Percentiles rank a stretch among this genome's conserved stretches.
These are phyloP conservation scores for Podochytrium sp. DNA, from an alignment of 192 early-diverging fungal species.

Conservation along the genomic window DNA sequence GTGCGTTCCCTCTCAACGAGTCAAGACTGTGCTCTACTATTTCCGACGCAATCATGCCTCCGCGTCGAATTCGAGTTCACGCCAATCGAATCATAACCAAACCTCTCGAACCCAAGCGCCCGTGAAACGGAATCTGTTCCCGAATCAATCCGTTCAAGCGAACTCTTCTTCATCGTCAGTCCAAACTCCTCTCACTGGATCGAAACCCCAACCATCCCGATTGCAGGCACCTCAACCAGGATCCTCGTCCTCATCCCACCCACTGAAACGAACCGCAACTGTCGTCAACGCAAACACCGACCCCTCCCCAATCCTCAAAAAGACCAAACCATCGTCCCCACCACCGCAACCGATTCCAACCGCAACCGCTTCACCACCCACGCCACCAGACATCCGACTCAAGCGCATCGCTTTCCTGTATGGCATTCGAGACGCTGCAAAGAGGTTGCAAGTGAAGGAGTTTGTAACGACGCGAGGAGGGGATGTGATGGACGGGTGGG, in stretches of 20 bases:
- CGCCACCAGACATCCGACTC: background rate
- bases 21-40: constrained; percentile 25
- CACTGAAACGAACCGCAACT: background rate
- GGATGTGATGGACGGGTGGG: constrained; percentile 6
- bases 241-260: too few species aligned
- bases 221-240: too few species aligned
- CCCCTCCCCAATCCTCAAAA: background rate
- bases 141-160: background rate
- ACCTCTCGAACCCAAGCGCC: too few species aligned
- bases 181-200: background rate
- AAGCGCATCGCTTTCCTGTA: constrained; percentile 16
- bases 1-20: constrained; percentile 5
- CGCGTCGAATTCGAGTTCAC: background rate
- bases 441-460: background rate
- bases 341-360: too few species aligned
- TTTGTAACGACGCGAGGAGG: background rate
- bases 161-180: background rate
- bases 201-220: background rate
- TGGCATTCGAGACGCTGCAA: background rate
- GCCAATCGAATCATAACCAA: background rate
- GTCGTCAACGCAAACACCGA: background rate
- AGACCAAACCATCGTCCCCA: background rate
- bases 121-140: too few species aligned
- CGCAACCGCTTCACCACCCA: background rate
- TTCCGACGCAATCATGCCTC: background rate